phyloP scores from a whole-genome alignment of 2,329 filamentous ascomycete species.

The Trichoderma breve region DNA sequence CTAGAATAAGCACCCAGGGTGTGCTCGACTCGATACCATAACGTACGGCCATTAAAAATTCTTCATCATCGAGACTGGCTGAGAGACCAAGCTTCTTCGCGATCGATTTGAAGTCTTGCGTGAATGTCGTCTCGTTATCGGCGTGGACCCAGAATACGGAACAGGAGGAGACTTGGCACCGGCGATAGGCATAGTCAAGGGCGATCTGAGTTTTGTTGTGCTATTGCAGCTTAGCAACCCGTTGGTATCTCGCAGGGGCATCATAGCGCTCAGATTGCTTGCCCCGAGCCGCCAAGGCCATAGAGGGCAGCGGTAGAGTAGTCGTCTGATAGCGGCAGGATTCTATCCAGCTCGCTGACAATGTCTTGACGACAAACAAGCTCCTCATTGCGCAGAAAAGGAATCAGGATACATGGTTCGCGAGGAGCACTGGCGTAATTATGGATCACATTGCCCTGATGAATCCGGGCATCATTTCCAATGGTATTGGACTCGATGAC shows the following conservation, averaged over 20 bases:
- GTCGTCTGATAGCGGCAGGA: neutral
- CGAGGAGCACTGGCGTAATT: neutral
- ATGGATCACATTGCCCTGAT: neutral
- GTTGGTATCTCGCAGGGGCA: too few relatives aligned
- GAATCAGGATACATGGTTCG: neutral
- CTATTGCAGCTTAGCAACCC: too few relatives aligned
- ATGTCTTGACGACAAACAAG: conserved; percentile 17
- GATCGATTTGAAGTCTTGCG: conserved; percentile 32
- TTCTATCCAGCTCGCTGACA: conserved; percentile 6
- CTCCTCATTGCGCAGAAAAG: neutral
- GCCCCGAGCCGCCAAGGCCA: conserved; percentile 15
- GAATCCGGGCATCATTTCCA: neutral
- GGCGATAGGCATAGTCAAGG: conserved; percentile 35
- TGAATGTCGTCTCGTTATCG: conserved; percentile 33
- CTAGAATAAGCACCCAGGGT: conserved; percentile 34
- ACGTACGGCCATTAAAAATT: conserved; percentile 25
- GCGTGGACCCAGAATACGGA: conserved; percentile 41
- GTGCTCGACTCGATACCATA: conserved; percentile 21
- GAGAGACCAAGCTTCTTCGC: conserved; percentile 27
- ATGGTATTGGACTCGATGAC: neutral
- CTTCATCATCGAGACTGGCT: conserved; percentile 22
- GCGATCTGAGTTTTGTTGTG: conserved; percentile 43
- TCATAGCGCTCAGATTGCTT: neutral
- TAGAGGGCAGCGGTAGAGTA: neutral
- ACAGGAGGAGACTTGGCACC: conserved; percentile 24